Base-by-base conservation (phyloP, 202 grass and related monocot species). In the Elaeis oleifera region DNA sequence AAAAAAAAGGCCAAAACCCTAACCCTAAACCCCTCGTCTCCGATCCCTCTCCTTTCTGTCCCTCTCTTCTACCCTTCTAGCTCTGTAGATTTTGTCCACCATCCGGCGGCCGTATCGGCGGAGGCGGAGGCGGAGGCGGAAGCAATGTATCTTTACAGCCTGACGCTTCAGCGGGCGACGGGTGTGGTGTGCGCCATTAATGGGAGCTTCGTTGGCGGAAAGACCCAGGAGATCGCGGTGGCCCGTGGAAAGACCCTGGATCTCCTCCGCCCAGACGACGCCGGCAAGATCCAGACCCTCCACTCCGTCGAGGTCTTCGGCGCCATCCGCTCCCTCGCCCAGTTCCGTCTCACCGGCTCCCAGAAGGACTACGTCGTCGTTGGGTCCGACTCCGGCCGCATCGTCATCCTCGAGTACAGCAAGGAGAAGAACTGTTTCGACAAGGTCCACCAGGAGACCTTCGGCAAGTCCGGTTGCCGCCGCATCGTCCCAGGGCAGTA, bases 261-360 rank as follows among this genome's bases (percentile, higher is more conserved):
- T 20, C 79, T 99, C 54, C 85, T 92, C 72, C 94, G 94, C 7
- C 82, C 80, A 5, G 85, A 99, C 74, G 88, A 92, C 4, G 73
- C 88, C 9, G 84, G 88, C 16, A 84, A 90, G 74, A 68, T 97
- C 24, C 76, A 81, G 65, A 92, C 88, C 20, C 79, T 97, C 14
- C 88, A 84, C 77, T 97, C 92, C 65, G 92, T 97, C 51, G 92
- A 97, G 50, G 87, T 97, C 50, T 97, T 97, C 74, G 88, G 94
- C 54, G 82, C 79, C 68, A 84, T 97, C 71, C 94, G 88, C 60
- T 97, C 94, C 18, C 94, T 97, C 18, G 82, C 80, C 20, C 94
- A 90, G 74, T 97, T 97, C 82, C 84, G 88, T 54, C 94, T 97
- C 71, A 92, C 94, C 2, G 94, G 94, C n/a, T 73, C 88, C 54